Percentiles rank a stretch among this genome's conserved stretches.
Conservation (phyloP, 1,284 basidiomycete species). For the Peniophora sp. region DNA sequence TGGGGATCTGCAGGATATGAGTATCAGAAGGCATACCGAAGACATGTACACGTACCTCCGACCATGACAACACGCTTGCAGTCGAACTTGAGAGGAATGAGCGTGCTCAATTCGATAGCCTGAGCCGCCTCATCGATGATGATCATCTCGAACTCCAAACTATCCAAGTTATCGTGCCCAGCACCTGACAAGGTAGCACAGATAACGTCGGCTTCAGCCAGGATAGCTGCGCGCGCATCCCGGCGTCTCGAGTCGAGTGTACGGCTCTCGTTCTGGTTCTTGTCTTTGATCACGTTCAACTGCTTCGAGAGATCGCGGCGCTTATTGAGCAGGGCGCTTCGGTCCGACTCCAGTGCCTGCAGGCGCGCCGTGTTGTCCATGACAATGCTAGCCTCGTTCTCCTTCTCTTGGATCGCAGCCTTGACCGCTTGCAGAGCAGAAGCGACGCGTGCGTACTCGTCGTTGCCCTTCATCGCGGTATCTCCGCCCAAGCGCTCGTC, state of each 20-base stretch:
- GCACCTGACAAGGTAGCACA: constrained; percentile 92
- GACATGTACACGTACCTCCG: constrained; percentile 50
- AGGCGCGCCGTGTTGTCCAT: constrained; percentile 44
- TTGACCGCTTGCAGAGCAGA: constrained; percentile 66
- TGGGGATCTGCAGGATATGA: constrained; percentile 67
- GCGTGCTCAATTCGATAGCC: constrained; percentile 91
- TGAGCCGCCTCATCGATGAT: constrained; percentile 99
- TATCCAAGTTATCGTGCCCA: constrained; percentile 82
- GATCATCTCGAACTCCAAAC: constrained; percentile 90
- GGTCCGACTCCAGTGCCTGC: constrained; percentile 55
- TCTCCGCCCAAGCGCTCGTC: constrained; percentile 62
- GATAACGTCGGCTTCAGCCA: constrained; percentile 87
- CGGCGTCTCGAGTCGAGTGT: constrained; percentile 74
- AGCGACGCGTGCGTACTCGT: constrained; percentile 56
- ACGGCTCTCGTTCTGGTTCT: constrained; percentile 68
- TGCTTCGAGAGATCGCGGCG: constrained; percentile 60
- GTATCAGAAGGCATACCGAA: background rate
- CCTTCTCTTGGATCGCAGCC: constrained; percentile 49
- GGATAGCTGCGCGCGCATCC: constrained; percentile 66
- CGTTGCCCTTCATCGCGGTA: constrained; percentile 22
- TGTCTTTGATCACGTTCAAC: constrained; percentile 75
- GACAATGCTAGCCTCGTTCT: constrained; percentile 48
- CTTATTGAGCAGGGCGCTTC: constrained; percentile 59
- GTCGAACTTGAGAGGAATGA: constrained; percentile 92
- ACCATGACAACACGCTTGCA: constrained; percentile 89